These are phyloP conservation scores for Wallacemonas sp. DNA, from an alignment of 208 protist species.

Conservation along the genomic window DNA sequence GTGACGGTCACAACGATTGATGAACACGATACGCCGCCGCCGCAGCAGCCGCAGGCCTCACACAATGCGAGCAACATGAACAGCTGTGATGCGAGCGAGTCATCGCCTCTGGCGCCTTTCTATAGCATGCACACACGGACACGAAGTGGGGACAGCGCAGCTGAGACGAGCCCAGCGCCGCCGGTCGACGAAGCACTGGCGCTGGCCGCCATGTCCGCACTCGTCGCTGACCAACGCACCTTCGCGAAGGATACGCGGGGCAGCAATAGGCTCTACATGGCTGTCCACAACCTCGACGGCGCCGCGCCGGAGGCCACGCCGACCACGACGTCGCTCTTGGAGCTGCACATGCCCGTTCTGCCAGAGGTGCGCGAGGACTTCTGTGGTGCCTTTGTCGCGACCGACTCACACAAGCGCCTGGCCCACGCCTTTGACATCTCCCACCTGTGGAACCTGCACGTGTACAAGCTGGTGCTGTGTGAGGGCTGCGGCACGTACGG, in stretches of 20 bases:
- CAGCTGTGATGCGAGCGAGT: no score
- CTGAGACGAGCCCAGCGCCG: no score
- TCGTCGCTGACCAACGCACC: constrained; percentile 17
- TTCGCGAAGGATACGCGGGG: constrained; percentile 23
- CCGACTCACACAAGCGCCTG: constrained; percentile 21
- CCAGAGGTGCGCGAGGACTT: constrained; percentile 57
- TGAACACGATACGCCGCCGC: no score
- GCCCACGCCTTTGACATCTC: constrained; percentile 39
- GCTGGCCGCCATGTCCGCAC: background rate
- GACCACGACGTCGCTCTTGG: background rate
- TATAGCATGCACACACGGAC: background rate
- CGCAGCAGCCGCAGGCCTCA: no score
- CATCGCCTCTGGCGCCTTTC: no score
- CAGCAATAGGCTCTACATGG: constrained; percentile 46
- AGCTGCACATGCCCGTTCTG: constrained; percentile 40
- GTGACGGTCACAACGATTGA: constrained; percentile 1
- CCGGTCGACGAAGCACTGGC: background rate
- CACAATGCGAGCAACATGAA: no score
- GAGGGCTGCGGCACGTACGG: constrained; percentile 48
- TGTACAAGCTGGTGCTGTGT: constrained; percentile 39
- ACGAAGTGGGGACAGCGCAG: no score
- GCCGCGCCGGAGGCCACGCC: background rate
- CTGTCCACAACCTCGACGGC: constrained; percentile 36
- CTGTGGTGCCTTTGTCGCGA: constrained; percentile 35
- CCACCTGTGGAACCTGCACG: constrained; percentile 45